These are phyloP conservation scores for Pleurotus platypus DNA, from an alignment of 768 basidiomycete species.

Conservation along the genomic window DNA sequence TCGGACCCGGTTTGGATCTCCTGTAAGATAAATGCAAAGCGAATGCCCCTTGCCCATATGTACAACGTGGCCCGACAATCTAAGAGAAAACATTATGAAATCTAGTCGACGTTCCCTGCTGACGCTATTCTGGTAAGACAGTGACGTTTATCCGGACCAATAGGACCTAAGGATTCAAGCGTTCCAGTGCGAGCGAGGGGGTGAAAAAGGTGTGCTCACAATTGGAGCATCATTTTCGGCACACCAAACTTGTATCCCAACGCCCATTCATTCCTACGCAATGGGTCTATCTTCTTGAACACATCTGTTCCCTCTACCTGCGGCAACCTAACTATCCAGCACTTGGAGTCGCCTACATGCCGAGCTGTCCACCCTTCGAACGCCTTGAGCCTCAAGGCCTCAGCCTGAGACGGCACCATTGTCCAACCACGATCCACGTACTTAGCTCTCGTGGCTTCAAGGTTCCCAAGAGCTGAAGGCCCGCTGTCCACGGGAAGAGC, in stretches of 20 bases:
- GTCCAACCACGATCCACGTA: conserved; percentile 3
- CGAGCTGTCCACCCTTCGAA: not conserved
- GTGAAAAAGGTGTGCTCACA: not conserved
- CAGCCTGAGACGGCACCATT: not conserved
- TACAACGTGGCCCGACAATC: too few relatives aligned
- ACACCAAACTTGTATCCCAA: not conserved
- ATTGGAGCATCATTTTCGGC: not conserved
- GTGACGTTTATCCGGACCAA: too few relatives aligned
- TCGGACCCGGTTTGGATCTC: not conserved
- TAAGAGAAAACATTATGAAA: too few relatives aligned
- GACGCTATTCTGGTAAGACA: too few relatives aligned
- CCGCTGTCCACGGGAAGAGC: not conserved
- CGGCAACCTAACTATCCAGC: conserved; percentile 2
- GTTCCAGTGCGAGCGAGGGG: not conserved
- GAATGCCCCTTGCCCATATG: not conserved
- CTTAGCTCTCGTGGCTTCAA: not conserved
- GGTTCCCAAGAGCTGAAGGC: too few relatives aligned
- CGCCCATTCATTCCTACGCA: not conserved
- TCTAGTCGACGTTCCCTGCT: too few relatives aligned
- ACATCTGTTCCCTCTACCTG: not conserved
- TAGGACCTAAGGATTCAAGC: not conserved
- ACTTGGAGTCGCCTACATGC: not conserved
- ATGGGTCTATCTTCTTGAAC: not conserved
- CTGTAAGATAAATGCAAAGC: not conserved
- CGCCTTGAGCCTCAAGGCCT: not conserved